A percentile compares a stretch with the other conserved stretches of the same genome.
These are phyloP conservation scores for Oryza brachyantha DNA, from an alignment of 176 grass and related monocot genomes.

Conservation along the genomic window DNA sequence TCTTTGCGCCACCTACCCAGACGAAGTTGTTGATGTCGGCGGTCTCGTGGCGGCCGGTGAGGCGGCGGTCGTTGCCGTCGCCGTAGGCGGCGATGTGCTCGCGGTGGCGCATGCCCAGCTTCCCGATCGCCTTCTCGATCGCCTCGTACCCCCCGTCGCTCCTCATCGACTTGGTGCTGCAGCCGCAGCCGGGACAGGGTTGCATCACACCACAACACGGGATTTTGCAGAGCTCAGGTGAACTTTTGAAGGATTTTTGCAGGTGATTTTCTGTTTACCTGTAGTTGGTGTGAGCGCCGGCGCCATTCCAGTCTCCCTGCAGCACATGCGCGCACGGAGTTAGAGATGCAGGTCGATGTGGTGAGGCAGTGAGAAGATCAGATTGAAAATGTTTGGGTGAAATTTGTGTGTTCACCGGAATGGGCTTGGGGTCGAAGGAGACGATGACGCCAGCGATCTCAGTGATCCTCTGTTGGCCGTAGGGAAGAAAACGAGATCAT, in stretches of 20 bases:
- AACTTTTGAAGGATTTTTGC: background rate
- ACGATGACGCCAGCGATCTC: conserved; percentile 72
- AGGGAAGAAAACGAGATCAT: background rate
- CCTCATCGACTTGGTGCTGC: conserved; percentile 90
- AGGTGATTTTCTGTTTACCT: conserved; percentile 29
- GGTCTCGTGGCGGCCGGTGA: conserved; percentile 85
- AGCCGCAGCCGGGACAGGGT: background rate
- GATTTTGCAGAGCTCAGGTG: background rate
- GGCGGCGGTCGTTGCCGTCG: conserved; percentile 83
- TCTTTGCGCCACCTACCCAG: too few species aligned
- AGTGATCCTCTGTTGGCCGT: conserved; percentile 82
- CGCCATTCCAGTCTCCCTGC: conserved; percentile 87
- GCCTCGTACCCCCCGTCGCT: conserved; percentile 66
- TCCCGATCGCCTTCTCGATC: conserved; percentile 78
- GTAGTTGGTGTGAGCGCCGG: conserved; percentile 89
- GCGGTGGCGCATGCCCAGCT: conserved; percentile 53
- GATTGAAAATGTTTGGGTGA: background rate
- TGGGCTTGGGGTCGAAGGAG: conserved; percentile 79
- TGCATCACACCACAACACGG: background rate
- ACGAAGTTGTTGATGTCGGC: conserved; percentile 85
- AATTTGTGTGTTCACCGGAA: conserved; percentile 38
- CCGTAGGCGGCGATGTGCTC: conserved; percentile 88
- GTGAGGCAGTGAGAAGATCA: background rate
- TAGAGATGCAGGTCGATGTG: too few species aligned
- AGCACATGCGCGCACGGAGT: background rate